Evolutionary conservation across 2,329 filamentous ascomycete genomes (phyloP), one percentile per base, ranked within the genome.

Genomic region (Colletotrichum sp.): DNA sequence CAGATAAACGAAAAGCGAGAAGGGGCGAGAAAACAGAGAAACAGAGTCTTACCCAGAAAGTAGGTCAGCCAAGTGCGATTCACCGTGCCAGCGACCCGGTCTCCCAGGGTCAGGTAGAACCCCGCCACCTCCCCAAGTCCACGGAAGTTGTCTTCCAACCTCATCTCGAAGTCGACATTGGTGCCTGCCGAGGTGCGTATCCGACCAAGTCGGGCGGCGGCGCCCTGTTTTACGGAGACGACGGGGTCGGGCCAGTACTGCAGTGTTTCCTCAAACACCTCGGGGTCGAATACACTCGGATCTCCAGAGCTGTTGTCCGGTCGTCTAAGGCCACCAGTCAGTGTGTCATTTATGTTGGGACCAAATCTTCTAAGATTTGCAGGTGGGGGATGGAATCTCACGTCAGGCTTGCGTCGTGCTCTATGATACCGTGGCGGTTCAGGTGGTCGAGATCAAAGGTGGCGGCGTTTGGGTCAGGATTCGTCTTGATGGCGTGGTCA

Each of bases 291-390:
- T 30, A 78, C 78, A 67, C 80, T 75, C 75, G 80, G 81, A 75
- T 83, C 78, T 39, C 81, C 81, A 30, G 78, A 79, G 71, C 75
- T 69, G 48, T 78, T 39, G 71, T 83, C 82, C 57, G 77, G 75
- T 59, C 55, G 55, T 1, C 55, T 59, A 63, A 81, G 77, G 72
- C 72, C 79, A 21, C 7, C 55, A 10, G 55, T 59, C 55, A 59
- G 55, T 26, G 5, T 24, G 52, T 28, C 55, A 59, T 15, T 9
- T 6, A 59, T 28, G 3, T 18, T 59, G 13, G 7, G n/a, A 59
- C 5, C 24, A 9, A 59, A 4, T 18, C 24, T 10, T 28, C 12
- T 6, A 9, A 18, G 10, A 7, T 21, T 1, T 48, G 6, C 10
- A 21, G 3, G 4, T 6, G 52, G 52, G 52, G 52, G 6, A 3